These are phyloP conservation scores for Lizonia empirigonia DNA, from an alignment of 2,329 filamentous ascomycete species.

Conservation along the genomic window DNA sequence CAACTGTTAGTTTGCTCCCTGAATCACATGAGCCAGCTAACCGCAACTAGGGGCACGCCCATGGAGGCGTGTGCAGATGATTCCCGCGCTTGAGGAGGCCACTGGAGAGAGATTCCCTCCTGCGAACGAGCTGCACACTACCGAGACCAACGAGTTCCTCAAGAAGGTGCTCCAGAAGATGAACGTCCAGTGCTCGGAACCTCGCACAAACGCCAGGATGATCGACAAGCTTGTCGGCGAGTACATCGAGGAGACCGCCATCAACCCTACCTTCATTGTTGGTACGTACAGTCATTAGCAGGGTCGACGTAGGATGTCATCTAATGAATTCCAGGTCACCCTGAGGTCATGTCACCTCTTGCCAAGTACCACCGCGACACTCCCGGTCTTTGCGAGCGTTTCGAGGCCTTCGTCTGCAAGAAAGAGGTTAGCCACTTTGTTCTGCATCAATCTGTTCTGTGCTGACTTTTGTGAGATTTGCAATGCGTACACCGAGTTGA, in stretches of 20 bases:
- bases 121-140: constrained; percentile 84
- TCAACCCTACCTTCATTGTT: constrained; percentile 91
- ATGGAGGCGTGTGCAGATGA: constrained; percentile 96
- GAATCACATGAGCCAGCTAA: too few species aligned
- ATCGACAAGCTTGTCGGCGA: constrained; percentile 92
- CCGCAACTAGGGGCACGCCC: too few species aligned
- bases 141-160: constrained; percentile 88
- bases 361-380: constrained; percentile 90
- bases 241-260: constrained; percentile 90
- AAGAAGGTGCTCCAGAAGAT: constrained; percentile 77
- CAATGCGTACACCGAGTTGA: constrained; percentile 97
- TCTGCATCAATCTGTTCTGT: too few species aligned
- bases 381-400: constrained; percentile 84
- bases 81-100: constrained; percentile 85
- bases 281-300: too few species aligned
- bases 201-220: constrained; percentile 93
- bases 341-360: constrained; percentile 86
- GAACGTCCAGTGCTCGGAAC: constrained; percentile 86
- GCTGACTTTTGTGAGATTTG: too few species aligned
- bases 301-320: too few species aligned
- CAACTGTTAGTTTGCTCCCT: too few species aligned
- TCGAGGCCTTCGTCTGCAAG: constrained; percentile 96
- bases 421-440: too few species aligned
- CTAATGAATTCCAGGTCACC: too few species aligned
- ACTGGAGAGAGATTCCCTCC: constrained; percentile 94